These are phyloP conservation scores for Thalia dealbata DNA, from an alignment of 176 grass and related monocot genomes.

Conservation along the genomic window DNA sequence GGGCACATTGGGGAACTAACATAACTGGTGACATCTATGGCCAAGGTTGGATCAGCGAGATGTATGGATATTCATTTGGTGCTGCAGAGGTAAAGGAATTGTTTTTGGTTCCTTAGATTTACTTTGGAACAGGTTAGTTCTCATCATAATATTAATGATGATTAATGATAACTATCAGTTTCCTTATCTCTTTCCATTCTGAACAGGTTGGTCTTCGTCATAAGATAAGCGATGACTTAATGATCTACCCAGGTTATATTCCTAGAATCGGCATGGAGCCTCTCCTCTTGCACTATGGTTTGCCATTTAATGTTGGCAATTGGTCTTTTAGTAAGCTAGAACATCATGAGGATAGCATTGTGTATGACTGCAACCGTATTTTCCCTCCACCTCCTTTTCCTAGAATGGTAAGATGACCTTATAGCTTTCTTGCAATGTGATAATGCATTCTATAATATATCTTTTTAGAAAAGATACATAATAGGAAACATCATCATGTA, in stretches of 20 bases:
- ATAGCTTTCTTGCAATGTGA: not conserved
- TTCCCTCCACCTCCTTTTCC: slow-evolving; percentile 81
- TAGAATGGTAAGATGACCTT: slow-evolving; percentile 50
- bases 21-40: slow-evolving; percentile 98
- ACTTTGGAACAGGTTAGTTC: slow-evolving; percentile 15
- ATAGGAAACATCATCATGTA: not conserved
- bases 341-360: slow-evolving; percentile 80
- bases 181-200: slow-evolving; percentile 24
- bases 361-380: slow-evolving; percentile 84
- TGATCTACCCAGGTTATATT: slow-evolving; percentile 96
- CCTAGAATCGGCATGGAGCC: slow-evolving; percentile 68
- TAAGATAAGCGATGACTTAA: slow-evolving; percentile 96
- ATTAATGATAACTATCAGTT: slow-evolving; percentile 2
- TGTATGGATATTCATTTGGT: slow-evolving; percentile 96
- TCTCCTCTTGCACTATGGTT: slow-evolving; percentile 88
- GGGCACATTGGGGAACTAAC: slow-evolving; percentile 89
- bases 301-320: slow-evolving; percentile 86
- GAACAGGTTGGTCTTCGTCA: slow-evolving; percentile 78
- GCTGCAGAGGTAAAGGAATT: slow-evolving; percentile 76
- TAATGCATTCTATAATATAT: not conserved
- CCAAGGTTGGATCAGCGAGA: slow-evolving; percentile 97
- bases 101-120: slow-evolving; percentile 5
- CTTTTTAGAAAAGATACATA: not conserved
- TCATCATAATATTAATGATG: slow-evolving; percentile 3
- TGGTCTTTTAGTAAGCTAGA: slow-evolving; percentile 96